Evolutionary conservation across 2,329 filamentous ascomycete genomes (phyloP).

Genomic region (Claviceps digitariae): DNA sequence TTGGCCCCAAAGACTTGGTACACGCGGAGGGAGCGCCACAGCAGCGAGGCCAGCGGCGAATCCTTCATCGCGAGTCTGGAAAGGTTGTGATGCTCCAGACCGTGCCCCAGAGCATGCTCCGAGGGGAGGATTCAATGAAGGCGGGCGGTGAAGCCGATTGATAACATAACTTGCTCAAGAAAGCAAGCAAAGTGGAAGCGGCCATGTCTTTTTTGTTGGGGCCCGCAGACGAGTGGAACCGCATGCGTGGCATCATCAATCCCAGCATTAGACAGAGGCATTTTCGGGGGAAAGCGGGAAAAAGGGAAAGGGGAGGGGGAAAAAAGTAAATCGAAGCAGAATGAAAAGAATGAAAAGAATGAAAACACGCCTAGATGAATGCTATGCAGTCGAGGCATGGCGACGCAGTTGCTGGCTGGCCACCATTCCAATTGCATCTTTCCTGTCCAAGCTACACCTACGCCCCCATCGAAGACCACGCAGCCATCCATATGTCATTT

Average conservation of each 20-base stretch:
- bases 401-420: too few relatives aligned
- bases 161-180: not conserved
- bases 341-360: too few relatives aligned
- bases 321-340: too few relatives aligned
- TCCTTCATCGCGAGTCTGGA: slow-evolving; percentile 6
- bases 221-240: not conserved
- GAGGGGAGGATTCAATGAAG: too few relatives aligned
- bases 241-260: not conserved
- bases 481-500: too few relatives aligned
- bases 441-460: too few relatives aligned
- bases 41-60: slow-evolving; percentile 39
- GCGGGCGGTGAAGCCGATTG: not conserved
- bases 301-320: too few relatives aligned
- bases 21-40: slow-evolving; percentile 55
- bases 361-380: too few relatives aligned
- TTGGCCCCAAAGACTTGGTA: slow-evolving; percentile 75
- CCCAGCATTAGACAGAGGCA: not conserved
- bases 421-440: too few relatives aligned
- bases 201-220: slow-evolving; percentile 7
- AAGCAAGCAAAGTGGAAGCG: not conserved
- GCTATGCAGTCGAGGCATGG: too few relatives aligned
- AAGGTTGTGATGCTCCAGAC: not conserved
- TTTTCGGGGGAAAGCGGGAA: not conserved
- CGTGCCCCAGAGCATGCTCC: too few relatives aligned
- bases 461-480: too few relatives aligned